Evolutionary conservation across 129 eudicot genomes (phyloP).

Genomic region (Sambucus nigra): DNA sequence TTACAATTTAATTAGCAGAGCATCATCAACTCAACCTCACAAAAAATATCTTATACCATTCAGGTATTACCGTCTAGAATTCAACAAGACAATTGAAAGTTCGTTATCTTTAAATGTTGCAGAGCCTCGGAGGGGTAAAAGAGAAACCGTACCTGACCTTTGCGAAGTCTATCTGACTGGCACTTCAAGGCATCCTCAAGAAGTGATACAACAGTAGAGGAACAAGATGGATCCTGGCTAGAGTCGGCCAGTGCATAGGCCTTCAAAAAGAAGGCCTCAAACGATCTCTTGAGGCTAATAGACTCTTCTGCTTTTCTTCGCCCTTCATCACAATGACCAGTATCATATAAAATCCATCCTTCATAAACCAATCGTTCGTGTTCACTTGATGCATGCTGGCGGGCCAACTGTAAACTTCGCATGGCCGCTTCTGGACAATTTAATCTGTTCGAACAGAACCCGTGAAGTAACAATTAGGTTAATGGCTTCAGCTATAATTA

Average conservation of each 20-base stretch:
- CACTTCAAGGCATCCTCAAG: constrained; percentile 93
- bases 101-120: neutral
- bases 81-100: neutral
- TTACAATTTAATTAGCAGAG: neutral
- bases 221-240: constrained; percentile 90
- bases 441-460: constrained; percentile 37
- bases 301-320: constrained; percentile 92
- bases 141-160: constrained; percentile 73
- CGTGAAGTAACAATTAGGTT: constrained; percentile 1
- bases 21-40: neutral
- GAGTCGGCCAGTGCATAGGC: constrained; percentile 99
- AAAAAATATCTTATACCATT: neutral
- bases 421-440: constrained; percentile 98
- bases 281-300: constrained; percentile 69
- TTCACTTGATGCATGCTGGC: constrained; percentile 82
- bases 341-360: constrained; percentile 96
- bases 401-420: constrained; percentile 91
- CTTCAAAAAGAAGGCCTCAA: constrained; percentile 92
- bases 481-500: neutral
- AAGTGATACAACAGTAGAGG: constrained; percentile 71
- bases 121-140: constrained; percentile 1
- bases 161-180: constrained; percentile 98
- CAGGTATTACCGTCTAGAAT: neutral
- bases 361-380: constrained; percentile 88
- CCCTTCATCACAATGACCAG: constrained; percentile 95